These are phyloP conservation scores for Botryotinia globosa DNA, from an alignment of 2,329 filamentous ascomycete species.

Conservation along the genomic window DNA sequence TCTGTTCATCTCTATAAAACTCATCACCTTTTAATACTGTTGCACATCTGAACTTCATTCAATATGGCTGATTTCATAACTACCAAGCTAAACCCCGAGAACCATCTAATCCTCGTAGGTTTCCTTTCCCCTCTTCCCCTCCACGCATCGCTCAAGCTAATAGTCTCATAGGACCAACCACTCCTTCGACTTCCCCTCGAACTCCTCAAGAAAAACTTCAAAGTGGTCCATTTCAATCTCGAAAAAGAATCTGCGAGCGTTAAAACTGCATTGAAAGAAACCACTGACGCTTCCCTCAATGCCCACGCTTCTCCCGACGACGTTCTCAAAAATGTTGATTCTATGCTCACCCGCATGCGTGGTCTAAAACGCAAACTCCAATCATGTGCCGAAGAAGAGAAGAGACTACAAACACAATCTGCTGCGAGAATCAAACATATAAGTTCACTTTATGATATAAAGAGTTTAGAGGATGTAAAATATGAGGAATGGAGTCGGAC, in stretches of 20 bases:
- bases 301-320: conserved; percentile 65
- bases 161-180: conserved; percentile 73
- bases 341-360: conserved; percentile 81
- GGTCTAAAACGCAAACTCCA: conserved; percentile 85
- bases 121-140: background rate
- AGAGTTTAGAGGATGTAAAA: conserved; percentile 82
- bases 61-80: conserved; percentile 59
- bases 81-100: conserved; percentile 69
- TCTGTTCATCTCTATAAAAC: background rate
- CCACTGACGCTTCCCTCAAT: conserved; percentile 44
- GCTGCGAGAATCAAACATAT: conserved; percentile 77
- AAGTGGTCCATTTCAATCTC: conserved; percentile 73
- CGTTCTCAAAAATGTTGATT: conserved; percentile 77
- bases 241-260: conserved; percentile 67
- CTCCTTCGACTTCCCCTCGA: conserved; percentile 91
- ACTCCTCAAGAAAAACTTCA: conserved; percentile 90
- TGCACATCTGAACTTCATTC: background rate
- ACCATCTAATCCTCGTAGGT: conserved; percentile 69
- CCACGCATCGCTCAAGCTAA: conserved; percentile 24
- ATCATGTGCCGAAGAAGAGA: conserved; percentile 74
- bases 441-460: conserved; percentile 74
- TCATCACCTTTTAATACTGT: background rate
- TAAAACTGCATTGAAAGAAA: conserved; percentile 59
- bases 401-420: conserved; percentile 69
- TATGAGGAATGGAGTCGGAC: conserved; percentile 88